Base-by-base conservation (phyloP, 1,139 yeast species). In the Lodderomyces oxycetoniae region DNA sequence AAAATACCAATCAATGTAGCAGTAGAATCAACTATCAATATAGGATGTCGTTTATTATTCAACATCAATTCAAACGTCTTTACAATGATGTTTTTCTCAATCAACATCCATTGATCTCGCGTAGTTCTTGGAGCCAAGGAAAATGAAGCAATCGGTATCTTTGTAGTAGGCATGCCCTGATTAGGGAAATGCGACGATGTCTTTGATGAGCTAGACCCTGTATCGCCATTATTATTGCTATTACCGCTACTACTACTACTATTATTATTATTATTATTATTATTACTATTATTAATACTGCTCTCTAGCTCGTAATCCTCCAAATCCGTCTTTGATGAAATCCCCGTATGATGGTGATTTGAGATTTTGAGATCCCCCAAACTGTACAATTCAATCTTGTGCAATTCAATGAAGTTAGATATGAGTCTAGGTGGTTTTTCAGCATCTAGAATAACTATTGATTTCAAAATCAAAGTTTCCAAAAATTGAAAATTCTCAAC, bases 1-100 rank as follows among this genome's bases (percentile, higher is more conserved):
- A 91, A 59, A 2, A 88, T 67, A 1, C 96, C 96, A 5, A 87
- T 74, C 19, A 89, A 68, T 3, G 93, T 77, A 38, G 85, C 81
- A 2, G 91, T 79, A 35, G 84, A 75, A 52, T 91, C 97, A 20
- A 91, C 78, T 11, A 91, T 57, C 26, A 91, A 60, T 7, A 84
- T 55, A 36, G 88, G 88, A 50, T 83, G 79, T 46, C 79, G 77
- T 13, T 74, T 57, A 35, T 64, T 68, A 51, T 89, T 79, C 31
- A 91, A 61, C 5, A 86, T 52, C 13, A 79, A 57, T 40, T 75
- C 77, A 46, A 82, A 71, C 2, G 83, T 74, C 31, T 70, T 71
- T 36, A 67, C 67, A 6, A 82, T 64, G 34, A 81, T 55, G 32
- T 68, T 67, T 36, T 75, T 74, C 41, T 78, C 81, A 26, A 81